A percentile compares a stretch with the other conserved stretches of the same genome.
Evolutionary conservation across 495 filamentous ascomycete genomes (phyloP).

Genomic region (Penicillium ochrochloron): DNA sequence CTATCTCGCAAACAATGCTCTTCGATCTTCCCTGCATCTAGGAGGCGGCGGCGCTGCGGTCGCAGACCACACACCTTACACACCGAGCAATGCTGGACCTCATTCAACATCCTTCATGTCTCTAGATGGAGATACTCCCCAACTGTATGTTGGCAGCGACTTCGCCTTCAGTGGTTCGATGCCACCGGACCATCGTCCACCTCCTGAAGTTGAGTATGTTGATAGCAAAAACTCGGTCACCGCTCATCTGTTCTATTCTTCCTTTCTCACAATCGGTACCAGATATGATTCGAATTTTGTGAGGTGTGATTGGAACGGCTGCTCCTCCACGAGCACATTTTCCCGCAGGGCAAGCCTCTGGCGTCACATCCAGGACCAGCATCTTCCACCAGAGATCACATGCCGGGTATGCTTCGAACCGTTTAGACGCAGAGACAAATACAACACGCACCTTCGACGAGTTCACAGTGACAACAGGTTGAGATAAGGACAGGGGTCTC

Average conservation of each 20-base stretch:
- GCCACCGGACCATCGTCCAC: neutral
- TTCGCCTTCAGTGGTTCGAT: neutral
- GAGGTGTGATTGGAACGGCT: conserved; percentile 23
- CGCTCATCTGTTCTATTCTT: no score
- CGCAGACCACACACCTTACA: neutral
- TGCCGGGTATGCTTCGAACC: conserved; percentile 15
- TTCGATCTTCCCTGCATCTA: neutral
- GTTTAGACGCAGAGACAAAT: conserved; percentile 27
- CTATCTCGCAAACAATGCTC: neutral
- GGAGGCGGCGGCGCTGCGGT: neutral
- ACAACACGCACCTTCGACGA: conserved; percentile 16
- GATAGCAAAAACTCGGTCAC: neutral
- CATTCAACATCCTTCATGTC: neutral
- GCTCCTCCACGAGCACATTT: conserved; percentile 19
- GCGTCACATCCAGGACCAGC: conserved; percentile 25
- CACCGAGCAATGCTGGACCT: neutral
- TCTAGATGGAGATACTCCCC: neutral
- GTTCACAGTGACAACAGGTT: neutral
- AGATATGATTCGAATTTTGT: neutral
- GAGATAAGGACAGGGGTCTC: neutral
- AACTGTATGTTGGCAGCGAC: neutral
- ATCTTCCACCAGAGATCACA: conserved; percentile 20
- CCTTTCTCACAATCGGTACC: neutral
- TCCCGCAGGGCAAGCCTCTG: conserved; percentile 20
- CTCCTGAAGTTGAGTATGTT: neutral